These are phyloP conservation scores for Lasiodiplodia gonubiensis DNA, from an alignment of 2,329 filamentous ascomycete genomes.

Conservation along the genomic window DNA sequence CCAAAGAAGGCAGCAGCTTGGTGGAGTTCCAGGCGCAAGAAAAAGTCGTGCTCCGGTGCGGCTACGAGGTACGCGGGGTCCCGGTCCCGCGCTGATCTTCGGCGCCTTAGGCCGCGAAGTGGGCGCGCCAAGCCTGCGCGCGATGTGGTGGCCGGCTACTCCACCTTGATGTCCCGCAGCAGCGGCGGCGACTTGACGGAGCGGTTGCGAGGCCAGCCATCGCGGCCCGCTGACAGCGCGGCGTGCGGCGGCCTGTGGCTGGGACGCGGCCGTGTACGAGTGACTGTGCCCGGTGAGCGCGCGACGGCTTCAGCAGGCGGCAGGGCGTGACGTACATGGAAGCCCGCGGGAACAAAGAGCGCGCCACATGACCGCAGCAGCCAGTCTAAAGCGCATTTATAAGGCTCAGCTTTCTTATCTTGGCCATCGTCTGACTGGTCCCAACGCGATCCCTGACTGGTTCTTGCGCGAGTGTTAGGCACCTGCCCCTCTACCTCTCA, in stretches of 20 bases:
- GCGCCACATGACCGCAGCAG: constrained; percentile 17
- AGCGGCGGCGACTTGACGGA: background rate
- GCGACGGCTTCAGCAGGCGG: constrained; percentile 1
- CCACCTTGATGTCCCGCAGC: constrained; percentile 4
- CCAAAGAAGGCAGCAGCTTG: constrained; percentile 16
- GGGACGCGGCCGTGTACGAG: constrained; percentile 4
- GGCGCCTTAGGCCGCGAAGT: constrained; percentile 9
- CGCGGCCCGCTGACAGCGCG: background rate
- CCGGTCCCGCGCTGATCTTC: constrained; percentile 9
- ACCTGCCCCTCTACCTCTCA: constrained; percentile 25
- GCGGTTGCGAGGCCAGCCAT: background rate
- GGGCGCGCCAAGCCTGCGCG: constrained; percentile 8
- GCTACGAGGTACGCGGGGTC: constrained; percentile 16
- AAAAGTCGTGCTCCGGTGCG: constrained; percentile 9
- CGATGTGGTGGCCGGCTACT: constrained; percentile 6
- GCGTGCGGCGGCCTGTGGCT: background rate
- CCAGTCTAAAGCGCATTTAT: constrained; percentile 19
- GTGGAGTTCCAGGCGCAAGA: constrained; percentile 8
- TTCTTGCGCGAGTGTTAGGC: constrained; percentile 4
- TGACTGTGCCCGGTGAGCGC: constrained; percentile 16
- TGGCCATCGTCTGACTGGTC: constrained; percentile 8
- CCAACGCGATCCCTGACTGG: background rate
- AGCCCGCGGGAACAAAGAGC: constrained; percentile 23
- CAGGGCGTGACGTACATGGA: constrained; percentile 21
- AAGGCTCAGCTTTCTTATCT: constrained; percentile 15